A percentile compares a stretch with the other conserved stretches of the same genome.
Evolutionary conservation across 805 yeast species (phyloP).

Genomic region (Ogataea sp.): DNA sequence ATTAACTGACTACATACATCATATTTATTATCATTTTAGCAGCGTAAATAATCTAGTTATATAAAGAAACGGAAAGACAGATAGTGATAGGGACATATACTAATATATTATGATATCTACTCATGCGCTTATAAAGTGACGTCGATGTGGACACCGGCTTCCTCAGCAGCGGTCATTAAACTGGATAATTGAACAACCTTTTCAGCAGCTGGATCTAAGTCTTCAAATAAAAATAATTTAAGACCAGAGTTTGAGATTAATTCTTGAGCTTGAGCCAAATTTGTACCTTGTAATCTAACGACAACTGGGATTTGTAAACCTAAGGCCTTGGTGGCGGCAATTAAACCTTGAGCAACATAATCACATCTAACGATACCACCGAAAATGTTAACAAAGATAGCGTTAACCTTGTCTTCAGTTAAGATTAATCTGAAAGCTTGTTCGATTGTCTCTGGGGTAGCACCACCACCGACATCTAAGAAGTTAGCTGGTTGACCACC

Average conservation of each 20-base stretch:
- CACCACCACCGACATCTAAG: slow-evolving; percentile 99
- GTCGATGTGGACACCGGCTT: slow-evolving; percentile 1
- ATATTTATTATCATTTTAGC: too few relatives aligned
- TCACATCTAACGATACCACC: slow-evolving; percentile 99
- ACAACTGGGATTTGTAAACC: slow-evolving; percentile 90
- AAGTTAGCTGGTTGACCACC: slow-evolving; percentile 99
- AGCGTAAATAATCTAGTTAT: neutral
- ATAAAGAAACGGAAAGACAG: neutral
- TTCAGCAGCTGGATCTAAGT: slow-evolving; percentile 95
- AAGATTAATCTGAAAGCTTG: slow-evolving; percentile 91
- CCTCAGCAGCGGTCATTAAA: slow-evolving; percentile 1
- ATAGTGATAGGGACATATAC: neutral
- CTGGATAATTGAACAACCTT: slow-evolving; percentile 67
- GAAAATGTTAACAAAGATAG: slow-evolving; percentile 95
- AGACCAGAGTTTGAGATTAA: slow-evolving; percentile 84
- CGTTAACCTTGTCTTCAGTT: slow-evolving; percentile 81
- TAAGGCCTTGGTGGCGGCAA: slow-evolving; percentile 89
- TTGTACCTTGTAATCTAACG: slow-evolving; percentile 98
- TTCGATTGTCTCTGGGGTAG: slow-evolving; percentile 97
- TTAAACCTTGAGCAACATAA: slow-evolving; percentile 95
- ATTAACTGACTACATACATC: too few relatives aligned
- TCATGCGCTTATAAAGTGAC: slow-evolving; percentile 1
- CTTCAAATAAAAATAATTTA: slow-evolving; percentile 85
- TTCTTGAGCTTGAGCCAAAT: slow-evolving; percentile 80
- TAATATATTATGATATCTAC: neutral